Conservation (phyloP, 129 eudicot genomes). For the carrot (Daucus carota) region DNA sequence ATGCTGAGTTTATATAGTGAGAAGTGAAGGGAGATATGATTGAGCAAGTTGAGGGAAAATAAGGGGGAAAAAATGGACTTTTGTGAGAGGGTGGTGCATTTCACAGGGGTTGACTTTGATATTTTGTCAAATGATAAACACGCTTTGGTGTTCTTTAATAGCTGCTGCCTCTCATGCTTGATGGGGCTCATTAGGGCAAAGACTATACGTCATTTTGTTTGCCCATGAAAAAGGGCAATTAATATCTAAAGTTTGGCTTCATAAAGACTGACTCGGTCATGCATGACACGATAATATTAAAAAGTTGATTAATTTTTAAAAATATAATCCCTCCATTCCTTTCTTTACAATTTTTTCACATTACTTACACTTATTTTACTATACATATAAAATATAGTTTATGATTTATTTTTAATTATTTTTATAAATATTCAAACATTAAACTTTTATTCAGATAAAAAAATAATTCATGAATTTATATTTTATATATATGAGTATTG, state of each 20-base stretch:
- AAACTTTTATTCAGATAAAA: too few species aligned
- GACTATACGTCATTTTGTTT: not conserved
- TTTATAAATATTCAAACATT: too few species aligned
- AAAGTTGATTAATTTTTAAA: too few species aligned
- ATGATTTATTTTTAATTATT: too few species aligned
- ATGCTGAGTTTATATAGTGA: not conserved
- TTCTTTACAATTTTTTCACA: too few species aligned
- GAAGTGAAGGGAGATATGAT: not conserved
- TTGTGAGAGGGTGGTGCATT: not conserved
- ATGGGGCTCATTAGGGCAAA: not conserved
- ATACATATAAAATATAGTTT: too few species aligned
- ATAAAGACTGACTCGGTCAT: not conserved
- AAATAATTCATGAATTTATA: too few species aligned
- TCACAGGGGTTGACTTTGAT: conserved; percentile 25
- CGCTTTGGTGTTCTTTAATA: not conserved
- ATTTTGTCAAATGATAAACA: conserved; percentile 19
- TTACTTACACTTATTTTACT: too few species aligned
- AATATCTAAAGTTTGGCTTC: not conserved
- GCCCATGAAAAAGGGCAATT: not conserved
- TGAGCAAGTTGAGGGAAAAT: not conserved
- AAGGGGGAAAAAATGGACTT: not conserved
- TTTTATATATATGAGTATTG: too few species aligned
- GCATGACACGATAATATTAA: not conserved
- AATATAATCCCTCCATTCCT: too few species aligned
- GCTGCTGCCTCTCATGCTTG: conserved; percentile 10